Base-by-base conservation (phyloP, 2,329 filamentous ascomycete genomes). In the Botrytis fragariae region DNA sequence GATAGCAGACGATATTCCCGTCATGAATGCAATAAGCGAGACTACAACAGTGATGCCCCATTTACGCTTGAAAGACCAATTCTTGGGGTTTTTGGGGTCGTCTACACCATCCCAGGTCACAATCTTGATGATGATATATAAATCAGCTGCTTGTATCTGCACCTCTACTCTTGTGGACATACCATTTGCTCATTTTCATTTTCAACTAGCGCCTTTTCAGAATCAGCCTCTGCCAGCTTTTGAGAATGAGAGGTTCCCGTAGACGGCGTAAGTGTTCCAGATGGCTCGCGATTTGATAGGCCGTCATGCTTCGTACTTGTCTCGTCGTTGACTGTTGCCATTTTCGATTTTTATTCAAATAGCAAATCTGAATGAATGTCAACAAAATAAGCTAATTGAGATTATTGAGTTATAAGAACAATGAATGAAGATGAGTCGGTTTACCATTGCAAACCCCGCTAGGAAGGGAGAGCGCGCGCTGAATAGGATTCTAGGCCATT, bases 1-100 rank as follows among this genome's bases (percentile, higher is more conserved):
- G 77, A 85, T 85, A 4, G 84, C 84, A 18, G 84, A 85, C 6
- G 83, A 85, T 1, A 87, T 78, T 0, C 86, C 84, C 1, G 76
- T 81, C 48, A 69, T 57, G 32, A 79, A 74, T 44, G 74, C 74
- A 69, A 78, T 74, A n/a, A 54, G n/a, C 61, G 75, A 75, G 32
- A 79, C 68, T 57, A 74, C 45, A 42, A 57, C 64, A 29, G 77
- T 74, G 18, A 64, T 70, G 14, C 48, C 32, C 71, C 69, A 73
- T 73, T 77, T 77, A 78, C 60, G 77, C 77, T 1, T 86, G 83
- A 32, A 44, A 22, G 65, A 29, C 76, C 76, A 77, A 60, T 77
- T 77, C 71, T 74, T 74, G 20, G 76, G 76, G 51, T 76, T 77
- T n/a, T 37, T 45, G 18, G 76, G 74, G 35, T 77, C 75, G 14